phyloP scores from a whole-genome alignment of 2,329 filamentous ascomycete species.

The Aureobasidium sp. region DNA sequence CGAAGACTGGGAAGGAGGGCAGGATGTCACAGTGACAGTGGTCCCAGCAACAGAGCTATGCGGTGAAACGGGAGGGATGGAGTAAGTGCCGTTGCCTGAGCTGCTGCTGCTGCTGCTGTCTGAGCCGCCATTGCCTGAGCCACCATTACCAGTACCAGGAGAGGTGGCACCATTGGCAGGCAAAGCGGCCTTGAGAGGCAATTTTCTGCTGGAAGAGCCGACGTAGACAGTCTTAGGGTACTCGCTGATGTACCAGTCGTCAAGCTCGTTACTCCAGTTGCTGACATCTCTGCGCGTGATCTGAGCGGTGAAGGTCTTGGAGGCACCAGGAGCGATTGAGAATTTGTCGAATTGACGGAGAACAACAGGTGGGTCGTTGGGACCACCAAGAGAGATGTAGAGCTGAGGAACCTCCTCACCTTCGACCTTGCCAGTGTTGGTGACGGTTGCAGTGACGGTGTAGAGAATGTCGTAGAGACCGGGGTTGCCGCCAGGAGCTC shows the following conservation, averaged over 20 bases:
- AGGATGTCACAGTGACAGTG: not conserved
- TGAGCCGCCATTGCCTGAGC: slow-evolving; percentile 2
- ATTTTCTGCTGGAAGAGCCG: slow-evolving; percentile 51
- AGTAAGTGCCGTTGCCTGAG: slow-evolving; percentile 6
- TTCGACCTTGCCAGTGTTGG: slow-evolving; percentile 58
- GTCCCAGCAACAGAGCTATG: not conserved
- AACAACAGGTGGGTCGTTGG: slow-evolving; percentile 57
- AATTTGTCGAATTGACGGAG: slow-evolving; percentile 80
- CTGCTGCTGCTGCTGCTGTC: not conserved
- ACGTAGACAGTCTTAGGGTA: slow-evolving; percentile 55
- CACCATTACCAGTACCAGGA: slow-evolving; percentile 4
- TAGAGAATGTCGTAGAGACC: slow-evolving; percentile 63
- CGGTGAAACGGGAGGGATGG: not conserved
- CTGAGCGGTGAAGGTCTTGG: slow-evolving; percentile 57
- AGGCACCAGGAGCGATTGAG: slow-evolving; percentile 62
- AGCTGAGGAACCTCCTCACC: slow-evolving; percentile 71
- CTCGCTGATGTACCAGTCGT: slow-evolving; percentile 69
- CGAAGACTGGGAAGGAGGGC: not conserved
- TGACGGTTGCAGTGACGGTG: slow-evolving; percentile 59
- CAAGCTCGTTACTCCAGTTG: slow-evolving; percentile 73
- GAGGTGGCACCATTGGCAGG: not conserved
- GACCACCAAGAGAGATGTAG: slow-evolving; percentile 71
- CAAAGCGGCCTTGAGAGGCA: slow-evolving; percentile 38
- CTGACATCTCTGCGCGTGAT: slow-evolving; percentile 75
- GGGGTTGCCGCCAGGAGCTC: slow-evolving; percentile 55